These are phyloP conservation scores for Cladophialophora carrionii DNA, from an alignment of 2,329 filamentous ascomycete genomes.

Conservation along the genomic window DNA sequence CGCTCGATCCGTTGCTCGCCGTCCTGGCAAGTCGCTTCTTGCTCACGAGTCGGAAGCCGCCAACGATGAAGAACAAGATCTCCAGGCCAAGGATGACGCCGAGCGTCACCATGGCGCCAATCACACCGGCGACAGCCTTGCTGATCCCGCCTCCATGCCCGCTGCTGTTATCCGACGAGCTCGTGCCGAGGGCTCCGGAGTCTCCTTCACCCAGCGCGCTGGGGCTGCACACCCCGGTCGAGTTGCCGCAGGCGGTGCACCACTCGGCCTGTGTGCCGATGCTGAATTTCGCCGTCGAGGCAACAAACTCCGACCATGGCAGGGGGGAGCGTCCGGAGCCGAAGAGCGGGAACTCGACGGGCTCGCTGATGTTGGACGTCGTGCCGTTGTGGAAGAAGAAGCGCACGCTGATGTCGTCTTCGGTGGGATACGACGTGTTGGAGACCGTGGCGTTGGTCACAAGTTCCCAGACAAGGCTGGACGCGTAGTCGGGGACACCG, in stretches of 20 bases:
- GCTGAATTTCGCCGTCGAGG: constrained; percentile 66
- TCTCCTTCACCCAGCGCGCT: constrained; percentile 41
- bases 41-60: constrained; percentile 62
- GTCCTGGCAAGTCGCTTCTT: constrained; percentile 51
- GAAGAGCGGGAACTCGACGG: constrained; percentile 61
- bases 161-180: constrained; percentile 45
- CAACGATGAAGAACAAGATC: constrained; percentile 57
- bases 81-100: constrained; percentile 64
- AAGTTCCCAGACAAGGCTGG: constrained; percentile 77
- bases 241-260: constrained; percentile 77
- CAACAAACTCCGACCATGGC: constrained; percentile 70
- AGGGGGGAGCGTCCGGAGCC: constrained; percentile 61
- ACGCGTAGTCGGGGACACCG: constrained; percentile 81
- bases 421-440: constrained; percentile 47
- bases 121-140: constrained; percentile 75
- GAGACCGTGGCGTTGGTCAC: constrained; percentile 55
- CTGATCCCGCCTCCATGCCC: constrained; percentile 57
- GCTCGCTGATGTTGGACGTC: constrained; percentile 50
- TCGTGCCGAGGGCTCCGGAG: constrained; percentile 37
- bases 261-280: constrained; percentile 68
- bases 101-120: constrained; percentile 71
- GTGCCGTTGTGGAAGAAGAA: constrained; percentile 68
- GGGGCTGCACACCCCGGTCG: constrained; percentile 66
- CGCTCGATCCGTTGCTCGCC: constrained; percentile 10
- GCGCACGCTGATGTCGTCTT: constrained; percentile 57